phyloP scores from a whole-genome alignment of 345 rosid genomes.

The Ricinus communis region DNA sequence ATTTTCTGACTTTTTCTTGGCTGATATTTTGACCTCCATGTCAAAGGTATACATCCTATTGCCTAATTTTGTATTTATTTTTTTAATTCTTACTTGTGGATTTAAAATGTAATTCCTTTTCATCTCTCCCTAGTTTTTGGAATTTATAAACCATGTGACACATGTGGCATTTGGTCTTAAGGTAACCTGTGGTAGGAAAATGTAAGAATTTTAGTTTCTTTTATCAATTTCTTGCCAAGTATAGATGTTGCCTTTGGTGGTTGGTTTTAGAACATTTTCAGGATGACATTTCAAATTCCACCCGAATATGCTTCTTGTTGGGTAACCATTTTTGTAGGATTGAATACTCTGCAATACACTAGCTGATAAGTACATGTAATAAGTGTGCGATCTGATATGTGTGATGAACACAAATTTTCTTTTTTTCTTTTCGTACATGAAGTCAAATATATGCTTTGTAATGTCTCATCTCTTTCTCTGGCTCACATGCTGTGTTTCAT shows the following conservation, averaged over 20 bases:
- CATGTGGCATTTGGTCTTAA: background rate
- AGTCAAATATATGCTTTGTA: background rate
- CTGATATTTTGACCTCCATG: slow-evolving; percentile 93
- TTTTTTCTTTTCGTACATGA: background rate
- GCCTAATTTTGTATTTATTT: slow-evolving; percentile 12
- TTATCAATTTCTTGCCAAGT: background rate
- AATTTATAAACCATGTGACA: background rate
- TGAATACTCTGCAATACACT: background rate
- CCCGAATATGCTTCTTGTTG: background rate
- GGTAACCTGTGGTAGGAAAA: background rate
- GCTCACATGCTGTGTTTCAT: background rate
- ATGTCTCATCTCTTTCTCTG: background rate
- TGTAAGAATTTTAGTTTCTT: background rate
- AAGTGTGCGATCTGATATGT: background rate
- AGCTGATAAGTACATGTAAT: background rate
- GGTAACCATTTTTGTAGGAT: background rate
- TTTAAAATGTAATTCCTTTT: background rate
- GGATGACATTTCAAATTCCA: background rate
- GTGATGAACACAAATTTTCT: background rate
- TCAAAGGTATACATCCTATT: slow-evolving; percentile 64
- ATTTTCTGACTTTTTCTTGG: slow-evolving; percentile 88
- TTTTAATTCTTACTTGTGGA: background rate
- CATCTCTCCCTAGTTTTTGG: background rate
- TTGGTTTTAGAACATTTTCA: background rate
- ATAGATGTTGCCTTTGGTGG: background rate